Evolutionary conservation across 2,329 filamentous ascomycete genomes (phyloP).

Genomic region (Ophiostoma tasmaniense): DNA sequence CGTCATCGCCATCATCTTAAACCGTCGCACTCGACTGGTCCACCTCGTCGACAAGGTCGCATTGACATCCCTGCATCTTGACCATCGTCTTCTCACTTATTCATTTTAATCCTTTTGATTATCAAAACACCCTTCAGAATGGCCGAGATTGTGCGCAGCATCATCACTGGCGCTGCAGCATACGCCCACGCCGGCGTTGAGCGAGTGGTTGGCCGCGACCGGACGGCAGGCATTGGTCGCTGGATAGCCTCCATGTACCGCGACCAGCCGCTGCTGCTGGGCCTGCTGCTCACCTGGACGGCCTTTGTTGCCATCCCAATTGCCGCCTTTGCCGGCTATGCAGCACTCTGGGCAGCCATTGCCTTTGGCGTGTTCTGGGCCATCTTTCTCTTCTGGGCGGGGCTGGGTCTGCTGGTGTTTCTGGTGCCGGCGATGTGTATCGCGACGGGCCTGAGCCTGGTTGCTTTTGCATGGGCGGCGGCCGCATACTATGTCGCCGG

Average conservation of each 20-base stretch:
- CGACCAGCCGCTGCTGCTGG: slow-evolving; percentile 15
- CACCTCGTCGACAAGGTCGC: neutral
- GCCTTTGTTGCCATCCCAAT: slow-evolving; percentile 14
- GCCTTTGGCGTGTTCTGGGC: slow-evolving; percentile 18
- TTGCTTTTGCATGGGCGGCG: slow-evolving; percentile 17
- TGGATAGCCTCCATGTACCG: slow-evolving; percentile 10
- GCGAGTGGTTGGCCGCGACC: slow-evolving; percentile 9
- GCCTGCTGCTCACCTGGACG: slow-evolving; percentile 12
- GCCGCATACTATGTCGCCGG: slow-evolving; percentile 7
- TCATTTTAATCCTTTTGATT: neutral
- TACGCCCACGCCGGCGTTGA: slow-evolving; percentile 3
- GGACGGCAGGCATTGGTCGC: slow-evolving; percentile 5
- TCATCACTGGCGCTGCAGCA: neutral
- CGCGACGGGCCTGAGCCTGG: slow-evolving; percentile 14
- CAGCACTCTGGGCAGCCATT: slow-evolving; percentile 16
- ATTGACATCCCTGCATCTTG: neutral
- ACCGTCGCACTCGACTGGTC: neutral
- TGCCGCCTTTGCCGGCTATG: slow-evolving; percentile 14
- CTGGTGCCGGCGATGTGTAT: slow-evolving; percentile 18
- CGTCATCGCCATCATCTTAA: neutral
- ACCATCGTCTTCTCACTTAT: neutral
- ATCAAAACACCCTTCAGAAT: neutral
- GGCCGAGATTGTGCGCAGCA: slow-evolving; percentile 8
- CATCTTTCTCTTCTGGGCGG: slow-evolving; percentile 20
- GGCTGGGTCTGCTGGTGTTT: slow-evolving; percentile 17